Percentiles rank a stretch among this genome's conserved stretches.
Conservation (phyloP, 164 flowering plant species). For the Vitis labrusca region DNA sequence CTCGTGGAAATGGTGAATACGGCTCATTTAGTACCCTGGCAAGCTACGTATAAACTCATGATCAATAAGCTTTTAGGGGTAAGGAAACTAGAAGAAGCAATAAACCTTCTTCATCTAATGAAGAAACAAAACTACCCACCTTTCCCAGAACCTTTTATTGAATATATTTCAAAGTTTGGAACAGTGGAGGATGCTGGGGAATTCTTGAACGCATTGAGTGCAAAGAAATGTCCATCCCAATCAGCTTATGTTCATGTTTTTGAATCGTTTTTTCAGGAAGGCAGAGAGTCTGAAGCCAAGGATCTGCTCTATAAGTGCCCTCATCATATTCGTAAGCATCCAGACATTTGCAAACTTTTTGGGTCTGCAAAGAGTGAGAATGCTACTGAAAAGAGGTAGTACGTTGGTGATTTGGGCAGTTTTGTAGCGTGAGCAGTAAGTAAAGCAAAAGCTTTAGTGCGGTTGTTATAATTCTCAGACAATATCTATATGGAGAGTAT, state of each 20-base stretch:
- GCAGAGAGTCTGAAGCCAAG: slow-evolving; percentile 81
- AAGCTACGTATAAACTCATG: slow-evolving; percentile 70
- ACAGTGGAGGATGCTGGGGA: slow-evolving; percentile 73
- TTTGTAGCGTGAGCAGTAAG: not conserved
- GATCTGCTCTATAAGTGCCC: slow-evolving; percentile 79
- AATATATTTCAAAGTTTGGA: slow-evolving; percentile 72
- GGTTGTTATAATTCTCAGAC: too few relatives aligned
- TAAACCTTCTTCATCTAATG: slow-evolving; percentile 70
- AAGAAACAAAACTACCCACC: slow-evolving; percentile 73
- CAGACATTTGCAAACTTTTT: slow-evolving; percentile 53
- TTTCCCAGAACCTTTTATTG: slow-evolving; percentile 61
- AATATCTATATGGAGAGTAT: too few relatives aligned
- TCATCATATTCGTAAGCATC: slow-evolving; percentile 67
- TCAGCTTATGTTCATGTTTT: slow-evolving; percentile 58
- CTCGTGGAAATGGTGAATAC: slow-evolving; percentile 57
- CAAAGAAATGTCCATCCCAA: slow-evolving; percentile 53
- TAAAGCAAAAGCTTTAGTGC: not conserved
- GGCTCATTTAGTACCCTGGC: slow-evolving; percentile 71
- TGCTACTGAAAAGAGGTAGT: slow-evolving; percentile 1
- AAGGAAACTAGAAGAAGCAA: slow-evolving; percentile 74
- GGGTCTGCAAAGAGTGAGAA: slow-evolving; percentile 34
- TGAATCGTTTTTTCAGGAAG: slow-evolving; percentile 56
- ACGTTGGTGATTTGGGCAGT: not conserved
- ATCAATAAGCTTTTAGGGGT: slow-evolving; percentile 58
- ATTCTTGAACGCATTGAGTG: slow-evolving; percentile 52